These are phyloP conservation scores for Cladophialophora chaetospira DNA, from an alignment of 2,329 filamentous ascomycete species.

Conservation along the genomic window DNA sequence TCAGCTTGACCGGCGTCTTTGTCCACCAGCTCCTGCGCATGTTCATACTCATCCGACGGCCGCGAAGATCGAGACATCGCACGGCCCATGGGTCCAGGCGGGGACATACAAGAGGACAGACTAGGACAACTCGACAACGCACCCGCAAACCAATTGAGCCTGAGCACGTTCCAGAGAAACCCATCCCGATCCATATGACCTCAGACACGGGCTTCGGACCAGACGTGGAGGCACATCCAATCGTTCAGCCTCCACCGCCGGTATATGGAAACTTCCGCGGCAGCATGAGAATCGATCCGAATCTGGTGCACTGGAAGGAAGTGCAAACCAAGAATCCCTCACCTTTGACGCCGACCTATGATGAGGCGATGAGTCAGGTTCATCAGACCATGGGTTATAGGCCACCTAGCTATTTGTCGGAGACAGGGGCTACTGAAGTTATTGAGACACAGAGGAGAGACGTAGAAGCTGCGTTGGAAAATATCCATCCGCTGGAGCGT, in stretches of 20 bases:
- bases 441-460: slow-evolving; percentile 66
- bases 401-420: slow-evolving; percentile 75
- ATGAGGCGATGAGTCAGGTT: slow-evolving; percentile 28
- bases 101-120: slow-evolving; percentile 56
- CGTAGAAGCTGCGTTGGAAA: slow-evolving; percentile 49
- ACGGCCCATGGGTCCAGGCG: slow-evolving; percentile 37
- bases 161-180: slow-evolving; percentile 56
- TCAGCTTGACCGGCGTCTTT: slow-evolving; percentile 76
- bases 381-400: slow-evolving; percentile 45
- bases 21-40: slow-evolving; percentile 75
- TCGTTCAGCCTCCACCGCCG: slow-evolving; percentile 64
- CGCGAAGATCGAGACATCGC: slow-evolving; percentile 39
- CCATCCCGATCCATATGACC: slow-evolving; percentile 75
- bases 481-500: slow-evolving; percentile 54
- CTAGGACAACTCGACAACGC: slow-evolving; percentile 56
- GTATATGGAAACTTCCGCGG: slow-evolving; percentile 84
- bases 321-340: slow-evolving; percentile 47
- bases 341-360: slow-evolving; percentile 32
- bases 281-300: slow-evolving; percentile 79
- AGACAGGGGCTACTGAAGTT: slow-evolving; percentile 73
- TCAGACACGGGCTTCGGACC: slow-evolving; percentile 69
- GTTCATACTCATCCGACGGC: slow-evolving; percentile 64
- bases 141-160: slow-evolving; percentile 38
- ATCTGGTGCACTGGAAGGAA: slow-evolving; percentile 75
- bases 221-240: slow-evolving; percentile 48